Evolutionary conservation across 257 asterid species (phyloP).

Genomic region (Nicotiana attenuata): DNA sequence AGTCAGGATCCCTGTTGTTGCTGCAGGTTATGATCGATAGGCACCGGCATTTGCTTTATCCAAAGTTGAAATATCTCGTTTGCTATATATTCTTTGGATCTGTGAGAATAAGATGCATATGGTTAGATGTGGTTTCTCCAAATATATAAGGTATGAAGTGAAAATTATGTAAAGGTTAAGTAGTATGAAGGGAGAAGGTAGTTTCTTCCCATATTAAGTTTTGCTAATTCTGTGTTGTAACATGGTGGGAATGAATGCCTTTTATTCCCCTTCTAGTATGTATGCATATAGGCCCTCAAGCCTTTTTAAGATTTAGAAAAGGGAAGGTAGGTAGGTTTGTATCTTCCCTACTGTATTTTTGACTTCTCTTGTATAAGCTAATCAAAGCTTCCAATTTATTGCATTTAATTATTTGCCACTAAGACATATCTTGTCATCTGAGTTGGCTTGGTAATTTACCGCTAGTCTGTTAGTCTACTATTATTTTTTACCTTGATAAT

Average conservation of each 20-base stretch:
- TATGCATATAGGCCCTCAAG: conserved; percentile 19
- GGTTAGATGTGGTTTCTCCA: conserved; percentile 29
- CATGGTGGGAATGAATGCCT: conserved; percentile 36
- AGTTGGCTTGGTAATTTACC: background rate
- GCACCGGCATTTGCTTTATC: background rate
- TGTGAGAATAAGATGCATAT: conserved; percentile 34
- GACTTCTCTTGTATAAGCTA: conserved; percentile 29
- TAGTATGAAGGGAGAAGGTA: conserved; percentile 26
- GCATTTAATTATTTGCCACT: background rate
- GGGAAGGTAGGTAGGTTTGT: conserved; percentile 24
- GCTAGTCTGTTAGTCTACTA: background rate
- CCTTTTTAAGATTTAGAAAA: conserved; percentile 5
- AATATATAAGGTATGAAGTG: conserved; percentile 14
- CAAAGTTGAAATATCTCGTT: conserved; percentile 3
- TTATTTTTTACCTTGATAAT: no score
- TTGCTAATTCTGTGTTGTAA: conserved; percentile 40
- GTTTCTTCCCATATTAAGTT: conserved; percentile 43
- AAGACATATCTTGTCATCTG: background rate
- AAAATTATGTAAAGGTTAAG: conserved; percentile 42
- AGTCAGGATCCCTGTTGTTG: conserved; percentile 85
- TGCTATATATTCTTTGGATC: conserved; percentile 38
- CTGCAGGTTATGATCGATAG: conserved; percentile 71
- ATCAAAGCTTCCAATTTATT: conserved; percentile 12
- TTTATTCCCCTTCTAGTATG: conserved; percentile 28
- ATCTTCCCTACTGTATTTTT: conserved; percentile 31